Evolutionary conservation across 768 basidiomycete species (phyloP).

Genomic region (Mycena metata): DNA sequence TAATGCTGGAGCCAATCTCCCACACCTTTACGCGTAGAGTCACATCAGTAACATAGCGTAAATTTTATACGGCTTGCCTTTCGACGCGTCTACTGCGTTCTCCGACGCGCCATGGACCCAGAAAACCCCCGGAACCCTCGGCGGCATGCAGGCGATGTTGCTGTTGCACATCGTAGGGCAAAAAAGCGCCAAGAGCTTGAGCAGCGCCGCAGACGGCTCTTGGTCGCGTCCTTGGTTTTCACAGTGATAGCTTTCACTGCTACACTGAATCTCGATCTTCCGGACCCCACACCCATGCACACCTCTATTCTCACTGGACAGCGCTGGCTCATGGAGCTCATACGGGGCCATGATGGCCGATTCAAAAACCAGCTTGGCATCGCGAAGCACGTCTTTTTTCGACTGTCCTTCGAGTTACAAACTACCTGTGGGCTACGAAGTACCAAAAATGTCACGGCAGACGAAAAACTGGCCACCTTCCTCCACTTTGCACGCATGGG

Average conservation of each 20-base stretch:
- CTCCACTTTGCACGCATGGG: conserved; percentile 1
- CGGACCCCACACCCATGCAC: conserved; percentile 25
- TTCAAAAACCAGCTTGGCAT: conserved; percentile 41
- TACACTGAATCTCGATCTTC: not conserved
- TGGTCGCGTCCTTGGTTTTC: conserved; percentile 2
- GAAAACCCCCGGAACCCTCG: not conserved
- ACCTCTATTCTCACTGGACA: conserved; percentile 43
- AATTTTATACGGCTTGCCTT: not conserved
- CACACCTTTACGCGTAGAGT: conserved; percentile 7
- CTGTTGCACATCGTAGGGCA: conserved; percentile 1
- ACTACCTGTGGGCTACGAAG: conserved; percentile 28
- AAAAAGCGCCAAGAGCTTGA: conserved; percentile 10
- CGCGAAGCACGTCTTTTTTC: conserved; percentile 40
- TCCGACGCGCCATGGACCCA: not conserved
- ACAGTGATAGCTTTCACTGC: conserved; percentile 11
- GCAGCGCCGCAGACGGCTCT: not conserved
- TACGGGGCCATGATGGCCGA: conserved; percentile 36
- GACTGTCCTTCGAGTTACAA: conserved; percentile 42
- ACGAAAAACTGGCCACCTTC: conserved; percentile 6
- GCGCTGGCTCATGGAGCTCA: conserved; percentile 41
- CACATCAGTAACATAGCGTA: conserved; percentile 11
- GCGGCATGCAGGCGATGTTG: not conserved
- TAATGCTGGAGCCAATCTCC: not conserved
- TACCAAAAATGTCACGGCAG: conserved; percentile 39
- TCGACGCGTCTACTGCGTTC: not conserved